These are phyloP conservation scores for Puccinia coronata DNA, from an alignment of 1,284 basidiomycete genomes.

Conservation along the genomic window DNA sequence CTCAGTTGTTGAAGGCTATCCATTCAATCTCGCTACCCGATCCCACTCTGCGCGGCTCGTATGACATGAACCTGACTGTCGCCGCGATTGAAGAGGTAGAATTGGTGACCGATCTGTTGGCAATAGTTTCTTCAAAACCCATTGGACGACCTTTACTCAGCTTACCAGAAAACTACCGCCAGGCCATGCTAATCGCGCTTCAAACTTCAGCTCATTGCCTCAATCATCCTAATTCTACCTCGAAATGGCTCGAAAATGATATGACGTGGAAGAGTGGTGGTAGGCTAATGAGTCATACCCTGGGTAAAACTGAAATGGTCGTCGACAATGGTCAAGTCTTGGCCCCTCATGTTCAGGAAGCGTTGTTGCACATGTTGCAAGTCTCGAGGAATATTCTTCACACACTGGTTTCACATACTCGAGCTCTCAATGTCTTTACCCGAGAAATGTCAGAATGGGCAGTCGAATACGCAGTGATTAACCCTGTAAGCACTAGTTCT, in stretches of 20 bases:
- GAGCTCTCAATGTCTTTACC: constrained; percentile 44
- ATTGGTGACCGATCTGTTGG: constrained; percentile 30
- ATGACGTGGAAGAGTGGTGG: constrained; percentile 29
- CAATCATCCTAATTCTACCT: constrained; percentile 46
- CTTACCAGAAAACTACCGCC: constrained; percentile 32
- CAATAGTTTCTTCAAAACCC: constrained; percentile 38
- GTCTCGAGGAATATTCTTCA: constrained; percentile 43
- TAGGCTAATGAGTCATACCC: constrained; percentile 31
- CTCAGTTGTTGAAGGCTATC: constrained; percentile 42
- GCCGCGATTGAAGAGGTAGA: constrained; percentile 45
- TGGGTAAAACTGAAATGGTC: constrained; percentile 29
- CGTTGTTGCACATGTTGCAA: constrained; percentile 49
- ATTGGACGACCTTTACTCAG: constrained; percentile 35
- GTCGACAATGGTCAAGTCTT: constrained; percentile 29
- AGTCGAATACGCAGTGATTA: constrained; percentile 39
- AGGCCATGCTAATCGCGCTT: constrained; percentile 30
- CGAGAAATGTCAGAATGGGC: constrained; percentile 43
- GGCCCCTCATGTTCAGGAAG: constrained; percentile 41
- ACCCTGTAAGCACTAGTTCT: constrained; percentile 35
- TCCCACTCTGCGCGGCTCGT: constrained; percentile 19
- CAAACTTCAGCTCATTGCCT: constrained; percentile 49
- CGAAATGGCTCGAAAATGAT: constrained; percentile 49
- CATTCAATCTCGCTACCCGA: constrained; percentile 23
- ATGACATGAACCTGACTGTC: constrained; percentile 33
- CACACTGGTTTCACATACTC: constrained; percentile 43